Base-by-base conservation (phyloP, 148 eudicot species). In the Chenopodium suecicum region DNA sequence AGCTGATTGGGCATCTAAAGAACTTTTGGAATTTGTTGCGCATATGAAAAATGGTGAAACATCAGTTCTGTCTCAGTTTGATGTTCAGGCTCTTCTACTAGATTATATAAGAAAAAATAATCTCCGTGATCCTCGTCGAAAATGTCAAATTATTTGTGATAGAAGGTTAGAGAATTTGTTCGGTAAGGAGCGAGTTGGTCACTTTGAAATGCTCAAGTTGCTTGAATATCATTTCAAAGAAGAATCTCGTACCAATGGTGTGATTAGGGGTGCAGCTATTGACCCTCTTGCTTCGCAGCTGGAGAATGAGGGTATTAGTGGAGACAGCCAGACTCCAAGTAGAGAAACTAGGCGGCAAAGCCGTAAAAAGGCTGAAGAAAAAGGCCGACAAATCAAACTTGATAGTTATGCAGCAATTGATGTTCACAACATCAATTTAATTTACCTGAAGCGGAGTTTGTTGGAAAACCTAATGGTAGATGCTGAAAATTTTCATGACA, bases 371-470 rank as follows among this genome's bases (percentile, higher is more conserved):
- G 80, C 70, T 78, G 93, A 89, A 72, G 91, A 87, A 50, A 88
- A 86, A 81, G 86, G 80, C 79, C 83, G 79, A 46, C 88, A 88
- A 74, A 82, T 65, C 14, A 89, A 91, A 83, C 87, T 90, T 67
- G 90, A 94, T 83, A 90, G 90, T 52, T 94, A 87, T 91, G 99
- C 99, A 69, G 99, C 99, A 29, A 92, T 97, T 81, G 92, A 94
- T 82, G 85, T 82, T 73, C 94, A 94, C 76, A 97, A 94, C 86
- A 92, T 97, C 74, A 91, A 87, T 60, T 88, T 97, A 81, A 91
- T 97, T 70, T 97, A 92, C 84, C 84, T 97, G 84, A 88, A 91
- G 66, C 89, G 96, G 73, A 86, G 77, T 81, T 86, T 91, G 84
- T 85, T 94, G 91, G 98, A 92, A 86, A 89, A 70, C 79, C 88